These are phyloP conservation scores for Myxozyma neglecta DNA, from an alignment of 805 yeast genomes.

Conservation along the genomic window DNA sequence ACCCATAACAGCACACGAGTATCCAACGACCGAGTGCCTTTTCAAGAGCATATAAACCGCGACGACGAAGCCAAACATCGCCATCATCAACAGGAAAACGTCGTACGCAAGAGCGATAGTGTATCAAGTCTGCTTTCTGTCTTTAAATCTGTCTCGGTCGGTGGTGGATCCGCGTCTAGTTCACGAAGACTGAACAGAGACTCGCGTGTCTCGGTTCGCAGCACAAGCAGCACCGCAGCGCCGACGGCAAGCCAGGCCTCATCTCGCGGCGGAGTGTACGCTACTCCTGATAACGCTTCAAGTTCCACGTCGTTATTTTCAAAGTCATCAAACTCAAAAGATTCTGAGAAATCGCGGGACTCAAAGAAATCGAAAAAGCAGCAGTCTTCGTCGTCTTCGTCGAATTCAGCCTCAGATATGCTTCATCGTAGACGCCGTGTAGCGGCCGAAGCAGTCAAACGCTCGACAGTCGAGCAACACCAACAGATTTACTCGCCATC, in stretches of 20 bases:
- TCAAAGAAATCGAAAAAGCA: not conserved
- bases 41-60: not conserved
- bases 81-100: not conserved
- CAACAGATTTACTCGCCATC: not conserved
- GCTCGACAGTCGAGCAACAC: slow-evolving; percentile 11
- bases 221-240: not conserved
- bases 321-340: not conserved
- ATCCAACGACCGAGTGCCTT: not conserved
- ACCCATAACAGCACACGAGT: no score
- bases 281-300: not conserved
- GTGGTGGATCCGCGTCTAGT: not conserved
- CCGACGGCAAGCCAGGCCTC: not conserved
- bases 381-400: not conserved
- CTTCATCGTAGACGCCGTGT: slow-evolving; percentile 20
- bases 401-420: not conserved
- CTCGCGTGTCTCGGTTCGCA: not conserved
- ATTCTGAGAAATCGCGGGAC: not conserved
- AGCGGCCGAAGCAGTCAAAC: slow-evolving; percentile 19
- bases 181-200: not conserved
- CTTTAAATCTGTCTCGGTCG: slow-evolving; percentile 1
- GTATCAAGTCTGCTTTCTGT: slow-evolving; percentile 12
- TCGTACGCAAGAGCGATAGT: slow-evolving; percentile 4
- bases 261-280: slow-evolving; percentile 1
- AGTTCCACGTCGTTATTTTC: slow-evolving; percentile 7
- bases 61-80: not conserved